A percentile compares a stretch with the other conserved stretches of the same genome.
These are phyloP conservation scores for Prinsepia uniflora DNA, from an alignment of 306 rosid genomes.

Conservation along the genomic window DNA sequence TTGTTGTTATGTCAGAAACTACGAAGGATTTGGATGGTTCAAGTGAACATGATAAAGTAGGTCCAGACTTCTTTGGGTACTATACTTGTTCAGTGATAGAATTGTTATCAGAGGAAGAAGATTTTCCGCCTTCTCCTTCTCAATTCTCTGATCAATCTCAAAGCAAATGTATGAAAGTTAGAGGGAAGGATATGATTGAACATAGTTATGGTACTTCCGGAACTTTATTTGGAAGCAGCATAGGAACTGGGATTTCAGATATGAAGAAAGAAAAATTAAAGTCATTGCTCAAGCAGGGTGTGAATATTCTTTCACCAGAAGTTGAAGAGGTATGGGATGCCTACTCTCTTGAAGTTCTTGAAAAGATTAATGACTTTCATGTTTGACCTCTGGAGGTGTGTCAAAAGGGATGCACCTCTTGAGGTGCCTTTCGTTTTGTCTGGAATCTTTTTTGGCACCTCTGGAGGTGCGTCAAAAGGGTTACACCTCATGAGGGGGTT, in stretches of 20 bases:
- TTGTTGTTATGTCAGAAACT: conserved; percentile 57
- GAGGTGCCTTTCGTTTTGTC: too few relatives aligned
- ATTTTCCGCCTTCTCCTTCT: conserved; percentile 31
- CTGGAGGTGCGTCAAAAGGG: too few relatives aligned
- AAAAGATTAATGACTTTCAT: too few relatives aligned
- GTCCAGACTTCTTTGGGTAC: conserved; percentile 85
- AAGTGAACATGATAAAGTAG: conserved; percentile 35
- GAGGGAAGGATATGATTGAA: conserved; percentile 28
- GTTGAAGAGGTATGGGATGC: conserved; percentile 68
- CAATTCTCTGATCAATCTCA: conserved; percentile 27
- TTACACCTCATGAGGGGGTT: too few relatives aligned
- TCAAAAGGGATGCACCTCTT: too few relatives aligned
- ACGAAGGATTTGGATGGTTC: conserved; percentile 31
- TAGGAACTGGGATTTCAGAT: conserved; percentile 51
- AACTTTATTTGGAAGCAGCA: conserved; percentile 37
- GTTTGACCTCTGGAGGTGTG: too few relatives aligned
- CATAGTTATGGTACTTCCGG: conserved; percentile 19
- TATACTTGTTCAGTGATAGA: conserved; percentile 46
- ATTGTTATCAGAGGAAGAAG: conserved; percentile 56
- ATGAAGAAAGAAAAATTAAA: conserved; percentile 54
- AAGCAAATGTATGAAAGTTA: conserved; percentile 21
- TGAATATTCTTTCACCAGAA: conserved; percentile 59
- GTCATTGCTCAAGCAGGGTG: conserved; percentile 67
- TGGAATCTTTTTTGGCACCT: too few relatives aligned
- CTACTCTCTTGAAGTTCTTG: neutral